Evolutionary conservation across 2,329 filamentous ascomycete species (phyloP), one percentile per base, ranked within the genome.

Genomic region (Neurospora crassa): DNA sequence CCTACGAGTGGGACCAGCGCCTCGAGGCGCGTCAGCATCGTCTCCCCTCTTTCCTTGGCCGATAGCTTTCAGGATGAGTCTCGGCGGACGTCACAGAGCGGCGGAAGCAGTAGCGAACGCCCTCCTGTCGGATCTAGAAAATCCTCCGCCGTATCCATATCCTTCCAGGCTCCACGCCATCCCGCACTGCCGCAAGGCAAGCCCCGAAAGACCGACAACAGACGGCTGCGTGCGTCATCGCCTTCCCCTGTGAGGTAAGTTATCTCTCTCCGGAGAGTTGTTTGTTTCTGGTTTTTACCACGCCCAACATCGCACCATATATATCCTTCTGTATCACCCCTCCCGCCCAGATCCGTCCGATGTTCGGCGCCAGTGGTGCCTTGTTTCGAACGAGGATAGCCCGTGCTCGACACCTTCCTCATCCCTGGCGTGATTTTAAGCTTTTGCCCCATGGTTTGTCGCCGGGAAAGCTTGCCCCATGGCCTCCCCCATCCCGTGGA

Each of bases 161-260:
- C 81, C 10, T 87, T 87, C 74, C 82, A 81, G 3, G 77, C 79
- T n/a, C 81, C 81, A 40, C 77, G 76, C 0, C 81, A 85, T 73
- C 83, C 83, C 4, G 79, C 79, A 24, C 78, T 87, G 20, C 84
- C 85, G 4, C 85, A 86, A 72, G 85, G 85, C 37, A 74, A 77
- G 3, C 84, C 84, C 72, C 83, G 84, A 72, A 81, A 80, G 70
- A 83, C 84, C 67, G 79, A 81, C 69, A 82, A 80, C 42, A 78
- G 74, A 69, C 81, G 84, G 34, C 82, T 83, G 67, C 78, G 83
- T 70, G 82, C 79, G 34, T 83, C 81, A 45, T 87, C 86, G 37
- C 86, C 86, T 34, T 81, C 83, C 41, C 83, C 85, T 72, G 75
- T 78, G 71, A 85, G 84, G 86, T 88, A 80, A 81, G 83, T 74